Conservation (phyloP, 768 basidiomycete genomes). For the Gloeophyllum trabeum region DNA sequence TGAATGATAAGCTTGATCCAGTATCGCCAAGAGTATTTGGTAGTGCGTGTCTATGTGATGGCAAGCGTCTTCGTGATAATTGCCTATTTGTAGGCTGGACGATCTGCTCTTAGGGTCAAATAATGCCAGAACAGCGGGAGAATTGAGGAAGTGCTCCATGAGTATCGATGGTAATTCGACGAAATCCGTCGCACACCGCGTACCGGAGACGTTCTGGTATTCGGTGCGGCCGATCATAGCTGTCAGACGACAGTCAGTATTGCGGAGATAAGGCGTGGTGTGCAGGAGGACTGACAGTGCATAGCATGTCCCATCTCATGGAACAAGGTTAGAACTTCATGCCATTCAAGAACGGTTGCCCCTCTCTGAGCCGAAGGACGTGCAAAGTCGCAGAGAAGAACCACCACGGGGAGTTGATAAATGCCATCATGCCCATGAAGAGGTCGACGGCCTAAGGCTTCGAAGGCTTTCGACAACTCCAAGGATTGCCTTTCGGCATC, state of each 20-base stretch:
- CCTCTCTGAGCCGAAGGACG: constrained; percentile 48
- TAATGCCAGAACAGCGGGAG: constrained; percentile 71
- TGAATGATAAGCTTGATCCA: constrained; percentile 91
- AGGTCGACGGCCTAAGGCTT: constrained; percentile 45
- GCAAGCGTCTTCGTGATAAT: constrained; percentile 68
- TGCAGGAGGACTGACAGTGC: constrained; percentile 68
- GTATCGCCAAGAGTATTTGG: constrained; percentile 78
- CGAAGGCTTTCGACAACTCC: constrained; percentile 48
- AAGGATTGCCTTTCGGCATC: constrained; percentile 9
- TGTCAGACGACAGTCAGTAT: constrained; percentile 19
- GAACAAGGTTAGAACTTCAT: constrained; percentile 88
- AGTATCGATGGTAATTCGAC: constrained; percentile 96
- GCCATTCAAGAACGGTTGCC: constrained; percentile 77
- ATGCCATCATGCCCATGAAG: constrained; percentile 54
- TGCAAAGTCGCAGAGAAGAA: constrained; percentile 81
- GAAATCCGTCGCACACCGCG: constrained; percentile 96
- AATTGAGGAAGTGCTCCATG: constrained; percentile 96
- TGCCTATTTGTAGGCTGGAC: constrained; percentile 35
- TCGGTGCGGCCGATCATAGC: constrained; percentile 98
- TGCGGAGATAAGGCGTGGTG: constrained; percentile 1
- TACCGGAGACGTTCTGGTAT: constrained; percentile 96
- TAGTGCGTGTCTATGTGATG: constrained; percentile 81
- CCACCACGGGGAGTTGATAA: constrained; percentile 86
- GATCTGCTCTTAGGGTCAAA: constrained; percentile 48
- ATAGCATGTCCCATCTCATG: constrained; percentile 99